A percentile compares a stretch with the other conserved stretches of the same genome.
These are phyloP conservation scores for Talaromyces sp. DNA, from an alignment of 2,329 filamentous ascomycete genomes.

Conservation along the genomic window DNA sequence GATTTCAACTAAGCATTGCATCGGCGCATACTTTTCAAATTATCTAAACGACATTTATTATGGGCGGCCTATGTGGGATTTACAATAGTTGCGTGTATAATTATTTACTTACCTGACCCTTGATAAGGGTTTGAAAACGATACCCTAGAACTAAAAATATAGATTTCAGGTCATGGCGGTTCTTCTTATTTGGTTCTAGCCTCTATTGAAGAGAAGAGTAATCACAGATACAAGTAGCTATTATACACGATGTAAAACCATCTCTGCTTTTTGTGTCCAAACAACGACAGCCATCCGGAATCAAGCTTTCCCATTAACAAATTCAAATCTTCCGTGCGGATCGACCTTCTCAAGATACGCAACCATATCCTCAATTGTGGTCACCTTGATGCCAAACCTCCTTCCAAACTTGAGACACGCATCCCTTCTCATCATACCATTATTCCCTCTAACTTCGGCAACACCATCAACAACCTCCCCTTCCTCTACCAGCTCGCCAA, in stretches of 20 bases:
- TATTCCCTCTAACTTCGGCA: constrained; percentile 60
- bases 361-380: constrained; percentile 90
- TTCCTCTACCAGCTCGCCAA: constrained; percentile 88
- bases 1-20: constrained; percentile 22
- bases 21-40: constrained; percentile 20
- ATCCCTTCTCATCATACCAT: constrained; percentile 89
- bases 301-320: constrained; percentile 37
- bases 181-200: background rate
- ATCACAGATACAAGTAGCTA: constrained; percentile 9
- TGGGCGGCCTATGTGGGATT: background rate
- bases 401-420: constrained; percentile 83
- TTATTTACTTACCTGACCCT: background rate
- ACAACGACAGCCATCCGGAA: background rate
- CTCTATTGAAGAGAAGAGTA: constrained; percentile 7
- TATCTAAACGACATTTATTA: background rate
- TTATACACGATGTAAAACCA: constrained; percentile 2
- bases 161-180: background rate
- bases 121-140: constrained; percentile 11
- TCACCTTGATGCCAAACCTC: constrained; percentile 85
- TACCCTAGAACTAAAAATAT: constrained; percentile 17
- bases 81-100: background rate
- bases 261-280: constrained; percentile 3
- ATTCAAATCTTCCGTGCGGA: constrained; percentile 16
- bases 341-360: constrained; percentile 73
- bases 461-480: constrained; percentile 68